phyloP scores from a whole-genome alignment of 2,329 filamentous ascomycete species.

The Rutstroemia sydowiana region DNA sequence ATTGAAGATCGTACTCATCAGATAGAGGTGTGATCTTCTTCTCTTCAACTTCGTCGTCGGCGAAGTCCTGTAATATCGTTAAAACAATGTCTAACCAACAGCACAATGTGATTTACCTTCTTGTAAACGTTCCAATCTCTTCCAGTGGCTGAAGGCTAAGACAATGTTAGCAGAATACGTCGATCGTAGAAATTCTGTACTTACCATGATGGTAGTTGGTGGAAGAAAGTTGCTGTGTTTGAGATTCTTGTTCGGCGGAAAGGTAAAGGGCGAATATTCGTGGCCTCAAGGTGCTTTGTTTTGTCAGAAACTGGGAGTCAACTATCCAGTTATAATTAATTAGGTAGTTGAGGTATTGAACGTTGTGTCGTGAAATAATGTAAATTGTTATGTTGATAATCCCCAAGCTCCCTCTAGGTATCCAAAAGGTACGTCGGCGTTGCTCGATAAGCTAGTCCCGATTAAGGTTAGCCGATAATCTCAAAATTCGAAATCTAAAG shows the following conservation, averaged over 20 bases:
- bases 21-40: constrained; percentile 98
- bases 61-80: constrained; percentile 43
- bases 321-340: too few species aligned
- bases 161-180: not conserved
- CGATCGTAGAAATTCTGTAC: not conserved
- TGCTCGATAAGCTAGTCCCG: constrained; percentile 10
- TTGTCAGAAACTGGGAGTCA: too few species aligned
- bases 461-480: constrained; percentile 6
- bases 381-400: constrained; percentile 11
- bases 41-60: constrained; percentile 94
- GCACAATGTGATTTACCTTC: constrained; percentile 51
- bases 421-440: constrained; percentile 11
- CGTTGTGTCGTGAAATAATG: constrained; percentile 1
- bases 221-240: not conserved
- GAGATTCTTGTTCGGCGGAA: not conserved
- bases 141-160: constrained; percentile 43
- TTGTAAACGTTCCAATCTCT: constrained; percentile 97
- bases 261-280: not conserved
- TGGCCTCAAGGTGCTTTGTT: not conserved
- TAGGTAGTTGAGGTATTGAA: not conserved
- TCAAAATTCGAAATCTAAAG: constrained; percentile 8
- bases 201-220: constrained; percentile 8
- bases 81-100: not conserved
- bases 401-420: constrained; percentile 10
- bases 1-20: constrained; percentile 88